These are phyloP conservation scores for Aegle marmelos DNA, from an alignment of 345 rosid species.

Conservation along the genomic window DNA sequence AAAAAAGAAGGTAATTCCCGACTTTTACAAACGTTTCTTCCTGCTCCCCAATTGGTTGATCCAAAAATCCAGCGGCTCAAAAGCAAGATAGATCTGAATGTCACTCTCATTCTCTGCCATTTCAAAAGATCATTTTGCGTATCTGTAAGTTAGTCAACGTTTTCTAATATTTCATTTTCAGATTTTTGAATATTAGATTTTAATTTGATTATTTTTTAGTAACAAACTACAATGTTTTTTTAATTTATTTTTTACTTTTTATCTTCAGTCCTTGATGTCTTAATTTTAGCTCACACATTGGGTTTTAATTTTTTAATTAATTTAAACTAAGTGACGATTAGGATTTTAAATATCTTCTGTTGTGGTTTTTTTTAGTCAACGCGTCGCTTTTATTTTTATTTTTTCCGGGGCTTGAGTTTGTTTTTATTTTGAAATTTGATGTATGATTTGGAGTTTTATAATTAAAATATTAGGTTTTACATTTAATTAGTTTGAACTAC, in stretches of 20 bases:
- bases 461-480: not conserved
- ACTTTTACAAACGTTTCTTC: not conserved
- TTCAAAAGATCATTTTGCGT: not conserved
- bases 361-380: not conserved
- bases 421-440: not conserved
- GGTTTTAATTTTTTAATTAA: too few relatives aligned
- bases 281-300: not conserved
- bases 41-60: not conserved
- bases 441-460: not conserved
- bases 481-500: not conserved
- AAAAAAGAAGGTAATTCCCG: not conserved
- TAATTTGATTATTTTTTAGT: too few relatives aligned
- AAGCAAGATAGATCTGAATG: slow-evolving; percentile 5
- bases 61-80: not conserved
- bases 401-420: not conserved
- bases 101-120: not conserved
- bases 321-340: not conserved
- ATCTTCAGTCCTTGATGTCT: not conserved
- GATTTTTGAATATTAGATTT: not conserved
- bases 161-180: not conserved
- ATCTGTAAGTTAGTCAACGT: slow-evolving; percentile 4
- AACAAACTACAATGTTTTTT: not conserved
- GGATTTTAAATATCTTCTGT: too few relatives aligned
- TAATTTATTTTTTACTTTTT: too few relatives aligned
- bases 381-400: not conserved